phyloP scores from a whole-genome alignment of 371 early-diverging fungal genomes.

The Mortierella sp. region DNA sequence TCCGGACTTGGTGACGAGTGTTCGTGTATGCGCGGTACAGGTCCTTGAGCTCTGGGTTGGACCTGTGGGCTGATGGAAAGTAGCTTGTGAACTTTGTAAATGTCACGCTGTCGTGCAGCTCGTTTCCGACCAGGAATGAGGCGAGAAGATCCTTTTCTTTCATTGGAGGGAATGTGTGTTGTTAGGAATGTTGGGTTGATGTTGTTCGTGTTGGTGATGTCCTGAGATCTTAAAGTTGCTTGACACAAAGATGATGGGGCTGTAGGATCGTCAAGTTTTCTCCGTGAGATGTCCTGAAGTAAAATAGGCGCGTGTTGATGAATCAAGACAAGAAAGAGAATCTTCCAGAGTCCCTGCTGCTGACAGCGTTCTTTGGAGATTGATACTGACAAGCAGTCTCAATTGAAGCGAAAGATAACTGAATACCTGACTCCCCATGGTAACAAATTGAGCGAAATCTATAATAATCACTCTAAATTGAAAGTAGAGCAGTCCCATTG shows the following conservation, averaged over 20 bases:
- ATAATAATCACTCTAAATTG: too few species aligned
- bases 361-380: too few species aligned
- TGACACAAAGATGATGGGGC: neutral
- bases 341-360: neutral
- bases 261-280: neutral
- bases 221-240: neutral
- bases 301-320: neutral
- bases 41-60: constrained; percentile 47
- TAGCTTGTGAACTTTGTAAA: constrained; percentile 34
- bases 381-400: neutral
- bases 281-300: neutral
- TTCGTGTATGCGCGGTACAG: constrained; percentile 43
- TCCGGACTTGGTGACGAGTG: constrained; percentile 38
- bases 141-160: constrained; percentile 50
- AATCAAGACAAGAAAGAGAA: neutral
- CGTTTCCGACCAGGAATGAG: constrained; percentile 53
- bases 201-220: neutral
- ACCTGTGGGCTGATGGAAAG: constrained; percentile 33
- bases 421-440: neutral
- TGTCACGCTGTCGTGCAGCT: constrained; percentile 53
- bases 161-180: constrained; percentile 23
- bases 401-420: too few species aligned
- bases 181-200: neutral
- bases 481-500: neutral
- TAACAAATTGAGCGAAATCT: neutral